phyloP scores from a whole-genome alignment of 2,329 filamentous ascomycete genomes.

The Alternaria postmessia region DNA sequence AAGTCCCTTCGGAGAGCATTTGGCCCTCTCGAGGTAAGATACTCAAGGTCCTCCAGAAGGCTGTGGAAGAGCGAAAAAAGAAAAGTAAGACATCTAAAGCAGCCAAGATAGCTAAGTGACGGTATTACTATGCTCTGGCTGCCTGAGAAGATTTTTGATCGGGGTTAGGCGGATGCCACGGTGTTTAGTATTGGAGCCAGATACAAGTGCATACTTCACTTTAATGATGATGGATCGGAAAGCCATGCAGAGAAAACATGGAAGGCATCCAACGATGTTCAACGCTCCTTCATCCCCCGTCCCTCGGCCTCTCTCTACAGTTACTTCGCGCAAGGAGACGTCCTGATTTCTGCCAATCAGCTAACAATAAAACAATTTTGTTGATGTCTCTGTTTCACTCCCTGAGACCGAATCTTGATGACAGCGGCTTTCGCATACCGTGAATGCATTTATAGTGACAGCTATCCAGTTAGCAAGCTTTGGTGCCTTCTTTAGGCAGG shows the following conservation, averaged over 20 bases:
- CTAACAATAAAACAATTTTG: no score
- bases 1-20: neutral
- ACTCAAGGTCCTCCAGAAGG: neutral
- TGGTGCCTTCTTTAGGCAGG: neutral
- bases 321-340: neutral
- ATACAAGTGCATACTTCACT: no score
- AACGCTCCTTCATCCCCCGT: neutral
- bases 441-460: neutral
- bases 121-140: neutral
- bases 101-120: neutral
- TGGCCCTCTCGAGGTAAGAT: neutral
- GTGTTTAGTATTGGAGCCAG: no score
- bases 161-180: no score
- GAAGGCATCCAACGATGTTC: neutral
- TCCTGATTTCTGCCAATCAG: neutral
- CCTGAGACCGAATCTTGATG: fast-evolving
- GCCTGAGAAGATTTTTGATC: neutral
- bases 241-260: no score
- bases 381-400: neutral
- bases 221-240: no score
- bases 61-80: neutral
- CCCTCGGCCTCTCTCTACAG: neutral
- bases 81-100: neutral
- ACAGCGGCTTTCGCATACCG: neutral
- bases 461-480: no score